Conservation (phyloP, 2,329 filamentous ascomycete species). For the Trichophyton verrucosum region DNA sequence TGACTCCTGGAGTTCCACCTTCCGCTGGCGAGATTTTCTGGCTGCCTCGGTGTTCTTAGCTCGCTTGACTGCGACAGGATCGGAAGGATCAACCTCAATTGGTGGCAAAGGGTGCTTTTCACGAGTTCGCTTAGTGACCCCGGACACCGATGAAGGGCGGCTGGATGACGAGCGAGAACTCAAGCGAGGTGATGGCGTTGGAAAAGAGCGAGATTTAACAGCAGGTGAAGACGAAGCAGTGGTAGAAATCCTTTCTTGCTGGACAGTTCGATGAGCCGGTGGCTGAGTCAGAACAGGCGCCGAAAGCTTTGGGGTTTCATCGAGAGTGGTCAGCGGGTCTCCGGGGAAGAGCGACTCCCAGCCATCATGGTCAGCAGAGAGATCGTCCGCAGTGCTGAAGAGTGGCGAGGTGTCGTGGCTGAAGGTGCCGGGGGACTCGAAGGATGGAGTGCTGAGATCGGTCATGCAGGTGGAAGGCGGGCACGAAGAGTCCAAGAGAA, state of each 20-base stretch:
- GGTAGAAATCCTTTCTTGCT: neutral
- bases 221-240: neutral
- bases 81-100: slow-evolving; percentile 61
- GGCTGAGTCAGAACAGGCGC: neutral
- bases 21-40: slow-evolving; percentile 81
- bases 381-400: slow-evolving; percentile 48
- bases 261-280: neutral
- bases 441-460: slow-evolving; percentile 68
- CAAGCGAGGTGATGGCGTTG: neutral
- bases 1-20: slow-evolving; percentile 61
- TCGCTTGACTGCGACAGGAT: slow-evolving; percentile 77
- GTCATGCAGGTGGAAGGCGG: slow-evolving; percentile 75
- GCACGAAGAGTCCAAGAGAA: slow-evolving; percentile 57
- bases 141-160: slow-evolving; percentile 57
- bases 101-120: slow-evolving; percentile 65
- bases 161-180: neutral
- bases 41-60: slow-evolving; percentile 87
- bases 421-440: slow-evolving; percentile 60
- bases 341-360: slow-evolving; percentile 55
- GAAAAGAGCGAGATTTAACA: neutral
- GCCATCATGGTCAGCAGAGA: slow-evolving; percentile 40
- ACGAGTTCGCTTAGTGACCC: slow-evolving; percentile 61
- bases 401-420: slow-evolving; percentile 67
- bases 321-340: neutral
- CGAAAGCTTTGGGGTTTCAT: neutral